Evolutionary conservation across 202 grass and related monocot genomes (phyloP).

Genomic region (Elaeis oleifera): DNA sequence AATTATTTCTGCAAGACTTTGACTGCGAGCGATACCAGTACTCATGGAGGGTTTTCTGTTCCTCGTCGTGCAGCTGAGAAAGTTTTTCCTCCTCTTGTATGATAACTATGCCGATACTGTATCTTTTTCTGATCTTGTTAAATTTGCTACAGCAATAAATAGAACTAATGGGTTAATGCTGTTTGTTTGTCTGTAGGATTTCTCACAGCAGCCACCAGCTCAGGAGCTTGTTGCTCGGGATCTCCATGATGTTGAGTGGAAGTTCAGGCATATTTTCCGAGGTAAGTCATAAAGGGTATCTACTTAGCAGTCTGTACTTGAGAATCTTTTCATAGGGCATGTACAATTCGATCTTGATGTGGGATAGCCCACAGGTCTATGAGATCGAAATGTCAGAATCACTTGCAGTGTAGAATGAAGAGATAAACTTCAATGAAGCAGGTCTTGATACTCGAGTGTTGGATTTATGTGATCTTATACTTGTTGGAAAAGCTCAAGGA

Average conservation of each 20-base stretch:
- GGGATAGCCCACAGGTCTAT: no score
- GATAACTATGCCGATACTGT: background rate
- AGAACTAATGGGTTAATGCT: constrained; percentile 54
- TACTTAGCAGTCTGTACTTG: no score
- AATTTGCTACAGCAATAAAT: constrained; percentile 35
- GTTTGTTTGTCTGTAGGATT: constrained; percentile 65
- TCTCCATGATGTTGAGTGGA: constrained; percentile 92
- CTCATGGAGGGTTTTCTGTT: constrained; percentile 92
- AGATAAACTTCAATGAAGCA: no score
- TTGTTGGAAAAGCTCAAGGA: no score
- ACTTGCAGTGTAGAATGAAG: no score
- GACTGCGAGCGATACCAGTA: constrained; percentile 92
- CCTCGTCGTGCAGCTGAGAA: constrained; percentile 85
- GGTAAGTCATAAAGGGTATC: constrained; percentile 24
- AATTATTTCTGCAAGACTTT: constrained; percentile 99
- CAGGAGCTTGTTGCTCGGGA: constrained; percentile 94
- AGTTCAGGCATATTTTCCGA: constrained; percentile 96
- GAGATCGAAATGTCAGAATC: no score
- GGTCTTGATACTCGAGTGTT: no score
- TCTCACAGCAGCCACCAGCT: constrained; percentile 91
- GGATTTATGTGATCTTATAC: no score
- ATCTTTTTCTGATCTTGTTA: background rate
- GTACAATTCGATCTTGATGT: no score
- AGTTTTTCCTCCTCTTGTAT: constrained; percentile 95
- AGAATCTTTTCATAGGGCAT: no score